A percentile compares a stretch with the other conserved stretches of the same genome.
phyloP scores from a whole-genome alignment of 2,329 filamentous ascomycete genomes.

The Botrytis tulipae region DNA sequence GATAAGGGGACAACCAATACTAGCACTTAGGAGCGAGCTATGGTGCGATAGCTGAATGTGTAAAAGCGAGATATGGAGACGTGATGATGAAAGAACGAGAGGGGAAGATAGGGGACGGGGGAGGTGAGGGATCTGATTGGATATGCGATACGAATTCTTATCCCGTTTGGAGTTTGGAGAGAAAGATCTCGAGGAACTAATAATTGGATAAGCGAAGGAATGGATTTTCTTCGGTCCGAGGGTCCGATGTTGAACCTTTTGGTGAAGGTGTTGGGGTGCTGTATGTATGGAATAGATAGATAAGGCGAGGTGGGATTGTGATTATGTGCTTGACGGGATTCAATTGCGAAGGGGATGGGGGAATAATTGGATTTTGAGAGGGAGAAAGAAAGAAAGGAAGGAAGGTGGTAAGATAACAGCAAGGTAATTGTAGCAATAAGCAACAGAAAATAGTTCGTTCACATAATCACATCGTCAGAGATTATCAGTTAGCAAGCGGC shows the following conservation, averaged over 20 bases:
- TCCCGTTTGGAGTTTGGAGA: background rate
- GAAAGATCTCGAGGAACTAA: background rate
- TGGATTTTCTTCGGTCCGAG: background rate
- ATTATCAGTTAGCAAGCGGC: background rate
- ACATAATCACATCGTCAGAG: background rate
- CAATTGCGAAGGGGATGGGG: background rate
- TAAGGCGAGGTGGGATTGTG: background rate
- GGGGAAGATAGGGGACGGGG: background rate
- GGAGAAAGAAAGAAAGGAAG: background rate
- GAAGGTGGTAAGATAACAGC: background rate
- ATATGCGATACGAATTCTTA: background rate
- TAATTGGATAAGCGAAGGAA: background rate
- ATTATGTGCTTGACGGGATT: background rate
- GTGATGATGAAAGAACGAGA: background rate
- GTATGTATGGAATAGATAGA: background rate
- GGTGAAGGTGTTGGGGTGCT: no score
- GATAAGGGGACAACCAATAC: background rate
- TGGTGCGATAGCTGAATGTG: background rate
- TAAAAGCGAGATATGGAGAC: background rate
- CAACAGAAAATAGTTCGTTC: background rate
- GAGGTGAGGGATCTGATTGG: background rate
- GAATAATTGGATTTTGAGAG: background rate
- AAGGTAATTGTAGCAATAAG: background rate
- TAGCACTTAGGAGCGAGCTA: background rate
- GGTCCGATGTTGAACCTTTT: background rate